Conservation (phyloP, 306 rosid genomes). For the Begonia masoniana region DNA sequence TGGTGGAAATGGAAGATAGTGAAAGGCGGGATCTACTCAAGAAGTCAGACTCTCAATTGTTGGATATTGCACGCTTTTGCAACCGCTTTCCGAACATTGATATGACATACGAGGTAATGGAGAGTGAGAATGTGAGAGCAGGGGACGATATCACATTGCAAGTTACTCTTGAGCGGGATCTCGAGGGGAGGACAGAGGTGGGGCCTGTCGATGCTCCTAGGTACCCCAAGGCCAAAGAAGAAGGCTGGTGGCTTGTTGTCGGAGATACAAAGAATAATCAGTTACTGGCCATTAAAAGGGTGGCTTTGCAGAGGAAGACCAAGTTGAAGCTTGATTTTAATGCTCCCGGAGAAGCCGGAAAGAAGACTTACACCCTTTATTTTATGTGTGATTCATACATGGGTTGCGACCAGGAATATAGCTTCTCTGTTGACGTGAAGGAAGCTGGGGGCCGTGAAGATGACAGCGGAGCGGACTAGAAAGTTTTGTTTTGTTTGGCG, state of each 20-base stretch:
- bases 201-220: slow-evolving; percentile 62
- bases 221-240: slow-evolving; percentile 85
- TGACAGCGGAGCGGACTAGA: too few relatives aligned
- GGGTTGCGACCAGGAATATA: slow-evolving; percentile 92
- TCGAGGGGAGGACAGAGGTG: slow-evolving; percentile 54
- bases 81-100: slow-evolving; percentile 80
- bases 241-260: slow-evolving; percentile 95
- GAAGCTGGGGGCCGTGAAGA: slow-evolving; percentile 9
- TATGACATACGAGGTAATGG: slow-evolving; percentile 56
- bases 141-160: slow-evolving; percentile 54
- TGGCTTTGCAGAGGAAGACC: slow-evolving; percentile 53
- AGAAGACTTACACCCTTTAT: slow-evolving; percentile 51
- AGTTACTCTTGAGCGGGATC: slow-evolving; percentile 69
- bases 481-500: too few relatives aligned
- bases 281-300: slow-evolving; percentile 71
- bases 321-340: slow-evolving; percentile 63
- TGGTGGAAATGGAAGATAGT: slow-evolving; percentile 83
- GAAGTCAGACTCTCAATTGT: slow-evolving; percentile 64
- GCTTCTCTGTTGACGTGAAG: slow-evolving; percentile 48
- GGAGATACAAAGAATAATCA: slow-evolving; percentile 66
- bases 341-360: slow-evolving; percentile 71
- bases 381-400: slow-evolving; percentile 94
- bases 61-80: slow-evolving; percentile 71
- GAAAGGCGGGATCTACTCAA: slow-evolving; percentile 62
- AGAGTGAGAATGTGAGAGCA: slow-evolving; percentile 33